A percentile compares a stretch with the other conserved stretches of the same genome.
Evolutionary conservation across 805 yeast genomes (phyloP).

Genomic region (Brettanomyces nanus): DNA sequence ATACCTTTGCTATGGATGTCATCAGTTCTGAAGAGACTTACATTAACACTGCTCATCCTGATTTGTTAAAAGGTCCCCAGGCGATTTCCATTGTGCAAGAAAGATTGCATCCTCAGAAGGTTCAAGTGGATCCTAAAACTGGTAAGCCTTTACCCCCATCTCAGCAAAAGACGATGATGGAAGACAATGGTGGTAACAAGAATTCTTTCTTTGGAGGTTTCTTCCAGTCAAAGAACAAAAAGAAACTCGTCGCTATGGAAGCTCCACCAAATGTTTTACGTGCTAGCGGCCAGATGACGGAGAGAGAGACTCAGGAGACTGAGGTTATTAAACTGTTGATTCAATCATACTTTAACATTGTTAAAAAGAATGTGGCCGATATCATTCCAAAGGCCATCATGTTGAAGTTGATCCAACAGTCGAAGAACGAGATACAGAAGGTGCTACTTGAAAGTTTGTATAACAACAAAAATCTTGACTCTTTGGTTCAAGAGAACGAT

Average conservation of each 20-base stretch:
- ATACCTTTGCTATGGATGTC: conserved; percentile 73
- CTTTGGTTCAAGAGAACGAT: conserved; percentile 86
- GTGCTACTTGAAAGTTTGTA: conserved; percentile 83
- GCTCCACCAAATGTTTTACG: conserved; percentile 94
- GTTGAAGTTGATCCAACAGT: conserved; percentile 79
- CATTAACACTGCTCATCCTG: conserved; percentile 97
- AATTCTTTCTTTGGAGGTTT: conserved; percentile 91
- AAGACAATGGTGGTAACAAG: conserved; percentile 36
- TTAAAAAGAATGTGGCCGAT: conserved; percentile 88
- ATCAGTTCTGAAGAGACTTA: conserved; percentile 85
- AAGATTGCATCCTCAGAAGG: conserved; percentile 61
- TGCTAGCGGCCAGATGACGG: conserved; percentile 89
- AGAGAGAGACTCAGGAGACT: conserved; percentile 93
- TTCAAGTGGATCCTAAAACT: conserved; percentile 79
- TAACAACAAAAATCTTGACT: conserved; percentile 62
- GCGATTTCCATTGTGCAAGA: conserved; percentile 93
- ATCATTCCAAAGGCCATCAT: conserved; percentile 92
- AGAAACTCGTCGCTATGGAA: conserved; percentile 91
- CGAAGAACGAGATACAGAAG: conserved; percentile 85
- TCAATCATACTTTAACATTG: conserved; percentile 83
- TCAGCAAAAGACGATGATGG: conserved; percentile 20
- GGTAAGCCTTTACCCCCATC: conserved; percentile 62
- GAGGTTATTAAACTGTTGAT: conserved; percentile 93
- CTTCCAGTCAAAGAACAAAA: conserved; percentile 85
- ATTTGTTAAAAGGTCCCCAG: conserved; percentile 86